phyloP scores from a whole-genome alignment of 192 early-diverging fungal genomes.

The Spizellomyces punctatus region DNA sequence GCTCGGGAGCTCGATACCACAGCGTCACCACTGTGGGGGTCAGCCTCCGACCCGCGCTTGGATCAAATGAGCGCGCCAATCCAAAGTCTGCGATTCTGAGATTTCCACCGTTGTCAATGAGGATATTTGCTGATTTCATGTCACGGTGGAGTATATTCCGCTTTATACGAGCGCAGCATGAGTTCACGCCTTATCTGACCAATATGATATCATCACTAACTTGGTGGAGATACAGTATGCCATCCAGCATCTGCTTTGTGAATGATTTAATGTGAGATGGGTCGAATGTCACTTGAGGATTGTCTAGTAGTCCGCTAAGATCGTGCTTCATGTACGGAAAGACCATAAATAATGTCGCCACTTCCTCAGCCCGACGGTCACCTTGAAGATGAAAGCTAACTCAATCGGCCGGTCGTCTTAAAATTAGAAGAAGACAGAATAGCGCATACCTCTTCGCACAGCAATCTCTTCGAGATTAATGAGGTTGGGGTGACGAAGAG shows the following conservation, averaged over 20 bases:
- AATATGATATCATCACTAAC: neutral
- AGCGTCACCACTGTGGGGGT: constrained; percentile 83
- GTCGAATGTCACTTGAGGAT: constrained; percentile 72
- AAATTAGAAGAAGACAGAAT: constrained; percentile 58
- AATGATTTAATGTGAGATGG: constrained; percentile 87
- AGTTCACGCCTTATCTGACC: neutral
- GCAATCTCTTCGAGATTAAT: constrained; percentile 50
- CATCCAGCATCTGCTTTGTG: constrained; percentile 87
- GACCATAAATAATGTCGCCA: constrained; percentile 84
- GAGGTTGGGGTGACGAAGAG: constrained; percentile 73
- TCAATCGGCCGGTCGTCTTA: constrained; percentile 52
- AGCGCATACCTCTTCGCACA: constrained; percentile 53
- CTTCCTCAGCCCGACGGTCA: neutral
- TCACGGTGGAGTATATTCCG: constrained; percentile 64
- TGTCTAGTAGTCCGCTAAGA: constrained; percentile 89
- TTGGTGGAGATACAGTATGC: constrained; percentile 81
- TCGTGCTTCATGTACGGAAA: constrained; percentile 99
- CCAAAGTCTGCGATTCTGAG: constrained; percentile 96
- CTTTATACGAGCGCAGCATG: constrained; percentile 13
- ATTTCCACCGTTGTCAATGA: constrained; percentile 86
- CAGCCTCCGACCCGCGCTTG: constrained; percentile 63
- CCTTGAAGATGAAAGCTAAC: constrained; percentile 33
- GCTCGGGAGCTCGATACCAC: constrained; percentile 98
- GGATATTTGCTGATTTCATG: constrained; percentile 84
- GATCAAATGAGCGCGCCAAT: constrained; percentile 73